Evolutionary conservation across 2,329 filamentous ascomycete species (phyloP).

Genomic region (Fusarium sp.): DNA sequence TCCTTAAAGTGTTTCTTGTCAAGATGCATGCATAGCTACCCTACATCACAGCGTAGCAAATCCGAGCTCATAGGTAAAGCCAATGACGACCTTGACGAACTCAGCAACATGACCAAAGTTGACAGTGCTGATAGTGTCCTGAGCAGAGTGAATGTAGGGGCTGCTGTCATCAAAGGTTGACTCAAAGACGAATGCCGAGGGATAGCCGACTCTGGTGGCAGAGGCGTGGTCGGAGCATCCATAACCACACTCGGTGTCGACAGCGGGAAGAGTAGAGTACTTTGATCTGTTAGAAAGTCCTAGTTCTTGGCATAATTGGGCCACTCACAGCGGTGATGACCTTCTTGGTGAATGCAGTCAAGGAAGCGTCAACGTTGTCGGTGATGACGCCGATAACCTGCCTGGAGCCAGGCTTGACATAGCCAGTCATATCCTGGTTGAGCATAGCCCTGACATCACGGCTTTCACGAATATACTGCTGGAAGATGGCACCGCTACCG

Average conservation of each 20-base stretch:
- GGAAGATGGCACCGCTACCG: constrained; percentile 70
- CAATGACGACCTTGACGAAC: constrained; percentile 66
- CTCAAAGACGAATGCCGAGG: constrained; percentile 74
- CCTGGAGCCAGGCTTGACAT: constrained; percentile 46
- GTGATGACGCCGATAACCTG: constrained; percentile 53
- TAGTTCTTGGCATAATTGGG: not conserved
- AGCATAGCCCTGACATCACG: constrained; percentile 56
- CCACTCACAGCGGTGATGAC: constrained; percentile 47
- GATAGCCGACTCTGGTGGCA: constrained; percentile 74
- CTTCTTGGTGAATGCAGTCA: constrained; percentile 54
- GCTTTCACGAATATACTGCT: constrained; percentile 49
- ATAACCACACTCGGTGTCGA: constrained; percentile 65
- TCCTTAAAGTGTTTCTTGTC: not conserved
- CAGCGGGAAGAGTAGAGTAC: constrained; percentile 55
- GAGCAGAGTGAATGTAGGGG: constrained; percentile 78
- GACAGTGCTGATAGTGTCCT: constrained; percentile 77
- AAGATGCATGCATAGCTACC: not conserved
- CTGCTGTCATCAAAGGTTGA: constrained; percentile 70
- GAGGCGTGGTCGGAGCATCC: constrained; percentile 74
- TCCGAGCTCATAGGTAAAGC: constrained; percentile 63
- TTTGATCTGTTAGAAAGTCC: not conserved
- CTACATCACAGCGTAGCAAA: constrained; percentile 55
- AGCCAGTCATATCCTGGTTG: constrained; percentile 60
- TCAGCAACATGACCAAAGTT: constrained; percentile 75
- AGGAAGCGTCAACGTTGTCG: constrained; percentile 52